Base-by-base conservation (phyloP, 257 asterid species). In the Solanum sejunctum region DNA sequence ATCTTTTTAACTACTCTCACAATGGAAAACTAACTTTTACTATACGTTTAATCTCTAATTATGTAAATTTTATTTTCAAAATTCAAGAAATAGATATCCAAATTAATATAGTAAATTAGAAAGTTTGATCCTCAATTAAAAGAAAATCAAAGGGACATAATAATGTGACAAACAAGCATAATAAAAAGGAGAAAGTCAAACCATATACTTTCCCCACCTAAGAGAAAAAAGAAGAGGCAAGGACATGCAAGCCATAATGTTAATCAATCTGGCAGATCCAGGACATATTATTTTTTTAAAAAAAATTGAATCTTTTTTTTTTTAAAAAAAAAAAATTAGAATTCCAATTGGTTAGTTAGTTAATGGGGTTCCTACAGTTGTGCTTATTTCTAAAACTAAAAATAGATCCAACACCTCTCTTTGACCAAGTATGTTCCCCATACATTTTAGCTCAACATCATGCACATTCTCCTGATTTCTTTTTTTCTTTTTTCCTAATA, bases 361-460 rank as follows among this genome's bases (percentile, higher is more conserved):
- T 84, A 82, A 88, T 78, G 66, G 55, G 55, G 86, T 58, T 85
- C 92, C 92, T 89, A 89, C 82, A 89, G 83, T 89, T 89, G 49
- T 85, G 91, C 87, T 26, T 54, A 80, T 73, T 69, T 54, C 26
- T 15, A 55, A 36, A 36, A 36, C 41, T 36, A 36, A 49, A 84
- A 83, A 60, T 60, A 75, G 80, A 85, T 78, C 86, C 85, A 71
- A 86, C 63, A 56, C 66, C 56, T 28, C 39, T 16, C 61, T 73
- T 88, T 84, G 92, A 85, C 90, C 86, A 70, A 83, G 88, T 85
- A 67, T 54, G 84, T 84, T 63, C 82, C 58, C n/a, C 26, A 69
- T 51, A 63, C 80, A 73, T 80, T 73, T 83, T 85, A 80, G 86
- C 66, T 83, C 87, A 85, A 77, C 23, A 86, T 52, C 87, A 85